Percentiles rank a stretch among this genome's conserved stretches.
These are phyloP conservation scores for Penicillium sp. DNA, from an alignment of 2,329 filamentous ascomycete species.

Conservation along the genomic window DNA sequence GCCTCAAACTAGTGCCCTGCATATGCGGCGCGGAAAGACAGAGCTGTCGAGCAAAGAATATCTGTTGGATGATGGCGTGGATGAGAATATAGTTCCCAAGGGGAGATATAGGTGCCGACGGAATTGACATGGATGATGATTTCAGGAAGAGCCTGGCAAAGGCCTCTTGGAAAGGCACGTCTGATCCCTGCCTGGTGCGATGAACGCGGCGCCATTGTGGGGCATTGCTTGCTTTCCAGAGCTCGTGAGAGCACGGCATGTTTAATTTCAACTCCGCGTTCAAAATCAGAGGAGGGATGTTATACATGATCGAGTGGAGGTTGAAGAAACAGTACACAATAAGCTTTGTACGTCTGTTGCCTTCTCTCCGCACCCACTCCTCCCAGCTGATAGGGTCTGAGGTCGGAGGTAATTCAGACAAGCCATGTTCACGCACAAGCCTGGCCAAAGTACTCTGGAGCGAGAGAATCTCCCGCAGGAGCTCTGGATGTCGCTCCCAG, in stretches of 20 bases:
- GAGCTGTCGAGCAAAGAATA: conserved; percentile 51
- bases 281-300: conserved; percentile 57
- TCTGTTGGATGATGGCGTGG: conserved; percentile 54
- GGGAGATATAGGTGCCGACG: conserved; percentile 44
- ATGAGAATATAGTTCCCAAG: conserved; percentile 56
- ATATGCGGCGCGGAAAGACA: conserved; percentile 46
- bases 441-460: conserved; percentile 57
- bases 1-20: conserved; percentile 42
- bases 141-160: conserved; percentile 46
- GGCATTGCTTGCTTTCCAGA: conserved; percentile 55
- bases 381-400: conserved; percentile 50
- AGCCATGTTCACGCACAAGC: conserved; percentile 54
- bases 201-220: conserved; percentile 48
- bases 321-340: conserved; percentile 59
- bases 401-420: conserved; percentile 34
- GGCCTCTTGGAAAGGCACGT: conserved; percentile 45
- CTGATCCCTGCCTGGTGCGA: conserved; percentile 33
- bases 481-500: conserved; percentile 57
- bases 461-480: conserved; percentile 56
- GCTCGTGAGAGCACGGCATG: conserved; percentile 53
- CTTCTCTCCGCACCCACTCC: conserved; percentile 55
- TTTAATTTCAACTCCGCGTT: conserved; percentile 55
- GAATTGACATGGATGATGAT: conserved; percentile 33
- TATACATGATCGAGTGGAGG: conserved; percentile 61
- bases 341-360: conserved; percentile 54